Conservation (phyloP, 2,329 filamentous ascomycete species). For the Calonectria pseudoreteaudii region DNA sequence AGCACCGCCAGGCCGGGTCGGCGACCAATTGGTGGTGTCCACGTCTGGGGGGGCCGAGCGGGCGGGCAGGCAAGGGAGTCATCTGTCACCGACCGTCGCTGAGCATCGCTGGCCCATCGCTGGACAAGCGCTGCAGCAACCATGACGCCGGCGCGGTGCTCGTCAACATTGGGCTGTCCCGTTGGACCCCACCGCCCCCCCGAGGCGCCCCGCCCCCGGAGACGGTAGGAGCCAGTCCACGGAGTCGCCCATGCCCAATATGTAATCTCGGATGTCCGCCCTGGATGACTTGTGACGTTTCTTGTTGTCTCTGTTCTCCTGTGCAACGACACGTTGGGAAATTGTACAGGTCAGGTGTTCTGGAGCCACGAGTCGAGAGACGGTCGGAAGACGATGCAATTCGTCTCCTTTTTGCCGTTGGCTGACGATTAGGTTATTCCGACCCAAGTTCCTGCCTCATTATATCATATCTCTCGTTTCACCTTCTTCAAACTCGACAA, state of each 20-base stretch:
- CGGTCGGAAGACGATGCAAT: slow-evolving; percentile 1
- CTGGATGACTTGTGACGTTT: background rate
- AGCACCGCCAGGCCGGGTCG: slow-evolving; percentile 4
- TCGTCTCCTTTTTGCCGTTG: background rate
- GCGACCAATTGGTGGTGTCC: slow-evolving; percentile 30
- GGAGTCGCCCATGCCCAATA: slow-evolving; percentile 13
- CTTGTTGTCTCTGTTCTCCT: background rate
- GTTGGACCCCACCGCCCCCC: slow-evolving; percentile 17
- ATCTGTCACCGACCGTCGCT: background rate
- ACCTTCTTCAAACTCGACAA: background rate
- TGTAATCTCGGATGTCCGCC: slow-evolving; percentile 16
- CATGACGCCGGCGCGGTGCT: background rate
- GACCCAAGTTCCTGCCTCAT: background rate
- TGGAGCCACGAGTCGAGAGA: slow-evolving; percentile 4
- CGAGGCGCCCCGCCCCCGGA: slow-evolving; percentile 8
- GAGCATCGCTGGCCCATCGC: background rate
- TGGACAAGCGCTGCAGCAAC: background rate
- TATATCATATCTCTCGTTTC: background rate
- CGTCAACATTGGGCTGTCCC: slow-evolving; percentile 3
- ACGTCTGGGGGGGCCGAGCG: slow-evolving; percentile 20
- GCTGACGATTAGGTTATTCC: slow-evolving; percentile 5
- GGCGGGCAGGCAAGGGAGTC: slow-evolving; percentile 11
- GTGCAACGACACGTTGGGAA: slow-evolving; percentile 9
- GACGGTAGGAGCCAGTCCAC: slow-evolving; percentile 10
- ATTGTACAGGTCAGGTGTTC: slow-evolving; percentile 9